Percentiles rank a stretch among this genome's conserved stretches.
Evolutionary conservation across 192 early-diverging fungal genomes (phyloP).

Genomic region (Mortierella hygrophila): DNA sequence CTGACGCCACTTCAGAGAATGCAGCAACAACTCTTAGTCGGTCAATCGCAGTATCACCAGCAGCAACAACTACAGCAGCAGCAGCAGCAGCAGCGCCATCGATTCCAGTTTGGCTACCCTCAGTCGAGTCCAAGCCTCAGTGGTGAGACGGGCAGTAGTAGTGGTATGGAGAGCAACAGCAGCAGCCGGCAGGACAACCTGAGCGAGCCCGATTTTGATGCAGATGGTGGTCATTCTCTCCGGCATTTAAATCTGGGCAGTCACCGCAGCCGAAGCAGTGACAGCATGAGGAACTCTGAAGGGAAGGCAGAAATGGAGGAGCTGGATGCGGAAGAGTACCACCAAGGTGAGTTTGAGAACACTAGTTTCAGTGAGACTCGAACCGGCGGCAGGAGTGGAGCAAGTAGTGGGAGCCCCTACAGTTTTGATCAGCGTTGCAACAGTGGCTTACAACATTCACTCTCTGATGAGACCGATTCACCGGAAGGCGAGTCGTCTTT

Average conservation of each 20-base stretch:
- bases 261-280: neutral
- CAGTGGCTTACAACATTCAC: neutral
- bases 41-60: slow-evolving; percentile 33
- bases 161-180: slow-evolving; percentile 30
- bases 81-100: slow-evolving; percentile 18
- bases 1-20: slow-evolving; percentile 42
- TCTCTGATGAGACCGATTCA: neutral
- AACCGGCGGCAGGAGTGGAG: slow-evolving; percentile 5
- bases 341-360: neutral
- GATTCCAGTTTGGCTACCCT: slow-evolving; percentile 39
- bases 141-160: slow-evolving; percentile 12
- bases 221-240: neutral
- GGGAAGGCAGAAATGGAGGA: slow-evolving; percentile 9
- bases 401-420: slow-evolving; percentile 11
- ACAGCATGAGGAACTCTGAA: neutral
- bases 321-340: neutral
- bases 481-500: neutral
- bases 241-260: slow-evolving; percentile 16
- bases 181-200: slow-evolving; percentile 20
- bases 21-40: slow-evolving; percentile 36
- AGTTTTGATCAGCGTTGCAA: neutral
- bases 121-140: slow-evolving; percentile 31
- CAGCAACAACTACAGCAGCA: slow-evolving; percentile 25
- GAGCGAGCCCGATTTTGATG: slow-evolving; percentile 18
- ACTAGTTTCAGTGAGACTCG: neutral